Percentiles rank a stretch among this genome's conserved stretches.
Conservation (phyloP, 257 asterid species). For the Jasminum sambac region DNA sequence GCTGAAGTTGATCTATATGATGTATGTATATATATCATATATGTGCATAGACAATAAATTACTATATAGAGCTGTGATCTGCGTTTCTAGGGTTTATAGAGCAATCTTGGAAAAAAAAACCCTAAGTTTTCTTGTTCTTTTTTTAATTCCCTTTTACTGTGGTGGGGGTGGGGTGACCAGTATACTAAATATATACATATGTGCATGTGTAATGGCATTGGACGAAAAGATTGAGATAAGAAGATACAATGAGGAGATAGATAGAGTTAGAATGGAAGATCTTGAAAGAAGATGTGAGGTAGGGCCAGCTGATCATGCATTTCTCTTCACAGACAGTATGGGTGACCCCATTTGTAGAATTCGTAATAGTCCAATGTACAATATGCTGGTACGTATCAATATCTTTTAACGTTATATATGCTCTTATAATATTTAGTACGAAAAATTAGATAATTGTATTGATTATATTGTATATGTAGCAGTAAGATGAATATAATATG, state of each 20-base stretch:
- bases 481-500: too few species aligned
- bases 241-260: conserved; percentile 31
- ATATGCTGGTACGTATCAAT: conserved; percentile 35
- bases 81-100: background rate
- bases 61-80: background rate
- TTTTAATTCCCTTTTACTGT: background rate
- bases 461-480: too few species aligned
- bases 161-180: background rate
- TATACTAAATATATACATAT: background rate
- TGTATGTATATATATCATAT: background rate
- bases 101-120: background rate
- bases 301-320: conserved; percentile 38
- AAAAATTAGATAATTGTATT: background rate
- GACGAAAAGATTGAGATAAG: conserved; percentile 32
- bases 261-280: conserved; percentile 36
- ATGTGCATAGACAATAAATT: background rate
- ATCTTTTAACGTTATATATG: background rate
- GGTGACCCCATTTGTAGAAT: conserved; percentile 53
- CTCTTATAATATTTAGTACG: background rate
- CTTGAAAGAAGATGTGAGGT: conserved; percentile 45
- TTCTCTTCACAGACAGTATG: conserved; percentile 39
- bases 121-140: background rate
- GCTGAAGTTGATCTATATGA: conserved; percentile 8
- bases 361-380: conserved; percentile 42
- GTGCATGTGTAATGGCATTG: conserved; percentile 14